phyloP scores from a whole-genome alignment of 1,284 basidiomycete genomes.

The Irpex sp. region DNA sequence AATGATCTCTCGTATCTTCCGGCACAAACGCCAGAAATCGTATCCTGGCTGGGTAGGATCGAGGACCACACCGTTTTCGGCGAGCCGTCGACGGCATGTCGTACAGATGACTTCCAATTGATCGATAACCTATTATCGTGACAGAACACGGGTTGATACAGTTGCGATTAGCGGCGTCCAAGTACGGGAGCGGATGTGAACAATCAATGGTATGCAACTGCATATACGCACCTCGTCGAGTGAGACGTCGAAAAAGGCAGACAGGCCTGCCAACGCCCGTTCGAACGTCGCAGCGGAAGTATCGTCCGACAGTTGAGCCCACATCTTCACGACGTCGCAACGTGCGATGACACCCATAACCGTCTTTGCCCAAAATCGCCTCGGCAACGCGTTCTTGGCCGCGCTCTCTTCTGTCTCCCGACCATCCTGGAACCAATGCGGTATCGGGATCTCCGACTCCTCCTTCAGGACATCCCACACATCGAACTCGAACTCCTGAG shows the following conservation, averaged over 20 bases:
- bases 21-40: constrained; percentile 17
- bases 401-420: constrained; percentile 4
- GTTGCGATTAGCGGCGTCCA: neutral
- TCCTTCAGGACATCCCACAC: constrained; percentile 49
- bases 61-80: constrained; percentile 8
- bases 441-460: constrained; percentile 34
- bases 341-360: constrained; percentile 43
- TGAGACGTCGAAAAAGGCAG: constrained; percentile 50
- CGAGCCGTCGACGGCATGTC: constrained; percentile 32
- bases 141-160: neutral
- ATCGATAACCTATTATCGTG: constrained; percentile 29
- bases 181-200: neutral
- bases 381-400: constrained; percentile 32
- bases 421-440: constrained; percentile 25
- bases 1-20: constrained; percentile 18
- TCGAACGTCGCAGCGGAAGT: constrained; percentile 33
- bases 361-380: constrained; percentile 51
- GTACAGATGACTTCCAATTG: constrained; percentile 38
- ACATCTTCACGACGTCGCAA: constrained; percentile 38
- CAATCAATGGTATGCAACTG: neutral
- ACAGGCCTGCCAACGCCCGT: constrained; percentile 46
- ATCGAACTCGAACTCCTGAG: constrained; percentile 38
- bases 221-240: constrained; percentile 35
- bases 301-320: constrained; percentile 24
- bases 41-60: constrained; percentile 15